Base-by-base conservation (phyloP, 2,329 filamentous ascomycete genomes). In the Sarocladiaceae sp. region DNA sequence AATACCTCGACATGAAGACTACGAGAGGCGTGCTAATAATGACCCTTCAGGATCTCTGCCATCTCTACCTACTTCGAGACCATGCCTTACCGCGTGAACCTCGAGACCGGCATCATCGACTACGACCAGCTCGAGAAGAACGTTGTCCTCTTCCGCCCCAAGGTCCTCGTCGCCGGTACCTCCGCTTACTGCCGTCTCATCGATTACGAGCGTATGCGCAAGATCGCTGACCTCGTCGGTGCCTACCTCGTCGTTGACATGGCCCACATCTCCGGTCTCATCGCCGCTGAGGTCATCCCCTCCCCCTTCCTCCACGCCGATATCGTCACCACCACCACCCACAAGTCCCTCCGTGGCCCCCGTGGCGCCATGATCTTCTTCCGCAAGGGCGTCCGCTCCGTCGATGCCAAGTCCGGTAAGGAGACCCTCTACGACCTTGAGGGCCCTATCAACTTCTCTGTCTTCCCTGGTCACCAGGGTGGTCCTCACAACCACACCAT, bases 291-390 rank as follows among this genome's bases (percentile, higher is more conserved):
- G 57, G 93, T 96, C 55, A 93, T 97, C 62, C 88, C 90, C 51
- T 90, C 88, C 40, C 93, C 93, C 34, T 98, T 98, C 73, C 75
- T 81, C 51, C 74, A 95, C 66, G 91, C 93, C 54, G 93, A 98
- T 63, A 85, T 98, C 47, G 93, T 98, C 57, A 98, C 93, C 51
- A 98, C 93, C 51, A 98, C 93, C 50, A 98, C 93, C 37, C 93
- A 98, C 82, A 98, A 98, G 80, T 96, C 90, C 45, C 85, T 98
- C 56, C 89, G 93, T 69, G 93, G 93, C 48, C 93, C 93, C 48
- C 88, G 93, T 65, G 93, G 93, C 61, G 93, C 93, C 64, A 98
- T 98, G 93, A 98, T 98, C 73, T 98, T 98, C 81, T 98, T 90
- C 83, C 88, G 93, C 69, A 96, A 95, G 76, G 93, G 93, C 51